These are phyloP conservation scores for Fusarium pseudoanthophilum DNA, from an alignment of 2,329 filamentous ascomycete genomes.

Conservation along the genomic window DNA sequence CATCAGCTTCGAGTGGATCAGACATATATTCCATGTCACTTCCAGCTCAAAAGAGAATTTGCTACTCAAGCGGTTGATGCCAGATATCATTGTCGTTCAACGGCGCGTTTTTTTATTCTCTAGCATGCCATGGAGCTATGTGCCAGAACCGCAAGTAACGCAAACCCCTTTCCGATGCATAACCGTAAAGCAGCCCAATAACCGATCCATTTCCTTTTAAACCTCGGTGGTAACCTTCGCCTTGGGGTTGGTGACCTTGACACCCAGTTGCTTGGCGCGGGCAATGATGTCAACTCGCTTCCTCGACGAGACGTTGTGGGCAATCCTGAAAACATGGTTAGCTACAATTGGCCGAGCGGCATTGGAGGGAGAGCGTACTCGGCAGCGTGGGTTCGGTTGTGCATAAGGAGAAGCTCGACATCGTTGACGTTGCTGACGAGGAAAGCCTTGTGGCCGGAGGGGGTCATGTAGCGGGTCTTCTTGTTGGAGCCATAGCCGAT, in stretches of 20 bases:
- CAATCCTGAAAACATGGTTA: constrained; percentile 75
- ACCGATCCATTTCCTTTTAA: constrained; percentile 58
- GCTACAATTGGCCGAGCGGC: not conserved
- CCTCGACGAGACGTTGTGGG: constrained; percentile 95
- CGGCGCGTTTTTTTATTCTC: constrained; percentile 47
- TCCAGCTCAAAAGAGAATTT: constrained; percentile 21
- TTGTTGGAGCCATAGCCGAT: constrained; percentile 99
- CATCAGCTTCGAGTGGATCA: constrained; percentile 20
- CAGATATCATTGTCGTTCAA: constrained; percentile 45
- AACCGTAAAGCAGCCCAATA: constrained; percentile 48
- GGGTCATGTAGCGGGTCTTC: constrained; percentile 99
- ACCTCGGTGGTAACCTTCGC: constrained; percentile 97
- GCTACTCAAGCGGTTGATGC: constrained; percentile 36
- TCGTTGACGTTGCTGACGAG: constrained; percentile 97
- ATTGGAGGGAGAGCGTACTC: constrained; percentile 74
- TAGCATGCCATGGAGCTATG: constrained; percentile 43
- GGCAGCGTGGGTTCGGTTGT: constrained; percentile 99
- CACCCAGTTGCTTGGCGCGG: constrained; percentile 96
- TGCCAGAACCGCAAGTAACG: constrained; percentile 47
- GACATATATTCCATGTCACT: constrained; percentile 4
- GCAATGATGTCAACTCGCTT: constrained; percentile 99
- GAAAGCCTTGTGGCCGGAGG: constrained; percentile 99
- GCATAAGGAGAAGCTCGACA: constrained; percentile 98
- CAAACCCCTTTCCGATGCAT: constrained; percentile 48
- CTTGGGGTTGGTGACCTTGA: constrained; percentile 99